Evolutionary conservation across 805 yeast genomes (phyloP), one percentile per base, ranked within the genome.

Genomic region (Lachancea quebecensis): DNA sequence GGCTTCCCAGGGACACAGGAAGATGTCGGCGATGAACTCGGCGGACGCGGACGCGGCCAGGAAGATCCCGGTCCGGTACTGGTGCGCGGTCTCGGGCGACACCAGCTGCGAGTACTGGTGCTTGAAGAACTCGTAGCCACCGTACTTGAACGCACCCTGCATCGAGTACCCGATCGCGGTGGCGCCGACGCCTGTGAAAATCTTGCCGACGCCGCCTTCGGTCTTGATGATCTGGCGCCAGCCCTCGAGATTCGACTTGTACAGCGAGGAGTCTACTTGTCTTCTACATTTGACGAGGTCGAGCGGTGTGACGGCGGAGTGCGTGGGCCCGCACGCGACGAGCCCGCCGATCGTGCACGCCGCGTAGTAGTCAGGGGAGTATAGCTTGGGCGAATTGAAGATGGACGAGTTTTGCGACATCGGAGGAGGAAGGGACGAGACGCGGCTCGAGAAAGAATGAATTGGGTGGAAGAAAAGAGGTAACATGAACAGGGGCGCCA

Each of bases 71-170:
- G 95, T 86, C 61, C 79, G 81, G 70, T 82, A 81, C 45, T 78
- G 75, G 39, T 68, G 64, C 27, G 88, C 84, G 39, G 55, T 46
- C 43, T 78, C 80, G 35, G 75, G 77, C 34, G 96, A 93, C 41
- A 82, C 74, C 28, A 77, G 46, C 58, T 79, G 78, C 44, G 82
- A 68, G 66, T 89, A 91, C 47, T 77, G 72, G 68, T 84, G 79
- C 70, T 91, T 91, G 77, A 91, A 91, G 57, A 72, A 75, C 68
- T 91, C 98, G 69, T 93, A 91, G 64, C 89, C 81, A 28, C 99
- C 99, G 68, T 91, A 91, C 68, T 91, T 91, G 58, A 96, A 96
- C 41, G 96, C 95, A 58, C 99, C 98, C 70, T 91, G 99, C 59
- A 90, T 71, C 7, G 96, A 84, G 69, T 93, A 91, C 18, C 98